Conservation (phyloP, 2,329 filamentous ascomycete genomes). For the Acrodontium crateriforme region DNA sequence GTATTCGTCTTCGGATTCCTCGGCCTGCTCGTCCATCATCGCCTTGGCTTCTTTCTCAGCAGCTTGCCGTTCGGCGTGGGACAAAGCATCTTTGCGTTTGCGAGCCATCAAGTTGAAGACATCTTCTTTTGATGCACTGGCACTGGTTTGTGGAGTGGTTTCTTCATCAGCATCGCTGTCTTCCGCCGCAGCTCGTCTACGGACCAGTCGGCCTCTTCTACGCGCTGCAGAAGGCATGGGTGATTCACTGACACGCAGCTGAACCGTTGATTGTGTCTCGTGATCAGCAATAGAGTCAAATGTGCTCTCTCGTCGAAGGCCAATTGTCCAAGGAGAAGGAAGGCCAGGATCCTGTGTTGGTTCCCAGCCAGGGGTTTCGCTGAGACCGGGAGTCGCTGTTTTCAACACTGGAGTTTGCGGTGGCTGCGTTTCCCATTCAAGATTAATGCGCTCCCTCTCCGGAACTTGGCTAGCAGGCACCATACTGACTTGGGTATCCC, state of each 20-base stretch:
- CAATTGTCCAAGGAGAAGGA: conserved; percentile 13
- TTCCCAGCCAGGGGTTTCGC: conserved; percentile 22
- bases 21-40: conserved; percentile 84
- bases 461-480: conserved; percentile 14
- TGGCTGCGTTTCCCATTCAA: conserved; percentile 20
- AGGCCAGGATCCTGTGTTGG: conserved; percentile 21
- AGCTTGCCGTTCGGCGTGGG: conserved; percentile 28
- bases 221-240: conserved; percentile 8
- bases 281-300: conserved; percentile 9
- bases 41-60: conserved; percentile 69
- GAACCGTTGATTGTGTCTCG: conserved; percentile 18
- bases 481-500: conserved; percentile 8
- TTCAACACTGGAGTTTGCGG: conserved; percentile 10
- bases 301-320: conserved; percentile 8
- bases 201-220: conserved; percentile 40
- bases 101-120: conserved; percentile 60
- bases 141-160: conserved; percentile 11
- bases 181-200: conserved; percentile 30
- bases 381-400: conserved; percentile 10
- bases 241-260: conserved; percentile 19
- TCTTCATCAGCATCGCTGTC: conserved; percentile 26
- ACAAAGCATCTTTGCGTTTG: conserved; percentile 40
- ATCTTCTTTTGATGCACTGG: conserved; percentile 27
- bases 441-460: conserved; percentile 22
- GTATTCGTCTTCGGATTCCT: conserved; percentile 97